Evolutionary conservation across 192 early-diverging fungal genomes (phyloP).

Genomic region (Coemansia sp.): DNA sequence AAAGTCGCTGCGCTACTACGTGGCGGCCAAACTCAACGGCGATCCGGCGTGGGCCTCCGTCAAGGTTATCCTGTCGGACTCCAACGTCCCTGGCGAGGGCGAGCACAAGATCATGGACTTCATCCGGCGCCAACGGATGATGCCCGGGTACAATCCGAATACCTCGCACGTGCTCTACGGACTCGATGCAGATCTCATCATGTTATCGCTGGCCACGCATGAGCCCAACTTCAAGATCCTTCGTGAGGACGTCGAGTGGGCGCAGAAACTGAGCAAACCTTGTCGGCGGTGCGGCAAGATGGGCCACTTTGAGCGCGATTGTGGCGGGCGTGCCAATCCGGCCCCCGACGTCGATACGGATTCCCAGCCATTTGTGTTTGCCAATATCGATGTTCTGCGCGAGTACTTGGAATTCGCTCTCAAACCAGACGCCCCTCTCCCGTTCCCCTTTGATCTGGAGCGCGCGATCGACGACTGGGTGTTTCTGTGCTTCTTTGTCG

Average conservation of each 20-base stretch:
- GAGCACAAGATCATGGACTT: conserved; percentile 99
- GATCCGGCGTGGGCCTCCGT: conserved; percentile 84
- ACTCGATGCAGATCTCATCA: conserved; percentile 95
- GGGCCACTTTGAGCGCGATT: conserved; percentile 61
- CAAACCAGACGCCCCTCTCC: conserved; percentile 58
- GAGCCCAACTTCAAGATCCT: conserved; percentile 97
- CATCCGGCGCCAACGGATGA: conserved; percentile 77
- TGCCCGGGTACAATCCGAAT: conserved; percentile 84
- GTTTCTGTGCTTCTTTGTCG: conserved; percentile 95
- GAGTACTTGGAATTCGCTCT: conserved; percentile 93
- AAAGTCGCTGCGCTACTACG: conserved; percentile 82
- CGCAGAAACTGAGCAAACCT: conserved; percentile 67
- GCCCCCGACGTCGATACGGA: conserved; percentile 25
- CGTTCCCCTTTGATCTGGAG: conserved; percentile 86
- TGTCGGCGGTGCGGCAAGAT: conserved; percentile 66
- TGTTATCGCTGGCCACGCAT: conserved; percentile 93
- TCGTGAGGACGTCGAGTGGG: conserved; percentile 92
- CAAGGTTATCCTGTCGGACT: conserved; percentile 91
- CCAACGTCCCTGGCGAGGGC: conserved; percentile 96
- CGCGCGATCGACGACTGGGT: conserved; percentile 97
- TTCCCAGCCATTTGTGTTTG: conserved; percentile 78
- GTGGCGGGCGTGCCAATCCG: conserved; percentile 18
- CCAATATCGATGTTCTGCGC: conserved; percentile 77
- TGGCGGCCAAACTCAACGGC: conserved; percentile 81
- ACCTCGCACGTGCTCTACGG: conserved; percentile 92